These are phyloP conservation scores for Pluteus cervinus DNA, from an alignment of 768 basidiomycete species.

Conservation along the genomic window DNA sequence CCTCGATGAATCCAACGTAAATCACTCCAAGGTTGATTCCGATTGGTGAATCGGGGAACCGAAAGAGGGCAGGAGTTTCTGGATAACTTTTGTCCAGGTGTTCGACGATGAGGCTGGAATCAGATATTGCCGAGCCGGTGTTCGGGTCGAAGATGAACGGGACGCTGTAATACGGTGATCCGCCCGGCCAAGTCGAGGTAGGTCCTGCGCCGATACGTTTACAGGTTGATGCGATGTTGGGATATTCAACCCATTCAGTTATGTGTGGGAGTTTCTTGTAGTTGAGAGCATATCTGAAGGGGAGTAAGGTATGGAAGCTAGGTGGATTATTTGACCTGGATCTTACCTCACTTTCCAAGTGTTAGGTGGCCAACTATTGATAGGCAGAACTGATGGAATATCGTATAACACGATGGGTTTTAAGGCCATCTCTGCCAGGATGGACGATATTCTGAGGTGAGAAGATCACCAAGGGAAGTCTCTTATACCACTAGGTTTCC, in stretches of 20 bases:
- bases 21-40: conserved; percentile 1
- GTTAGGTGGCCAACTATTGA: conserved; percentile 28
- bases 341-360: conserved; percentile 24
- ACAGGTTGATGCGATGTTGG: conserved; percentile 29
- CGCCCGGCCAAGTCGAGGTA: conserved; percentile 20
- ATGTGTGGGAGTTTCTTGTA: conserved; percentile 28
- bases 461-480: not conserved
- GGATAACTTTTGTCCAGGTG: conserved; percentile 42
- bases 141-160: conserved; percentile 36
- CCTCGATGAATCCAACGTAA: conserved; percentile 14
- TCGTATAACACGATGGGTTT: conserved; percentile 32
- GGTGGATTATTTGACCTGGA: not conserved
- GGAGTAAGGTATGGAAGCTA: not conserved
- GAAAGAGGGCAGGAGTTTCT: conserved; percentile 14
- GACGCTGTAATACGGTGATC: conserved; percentile 28
- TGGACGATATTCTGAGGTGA: too few species aligned
- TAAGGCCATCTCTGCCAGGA: too few species aligned
- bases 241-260: conserved; percentile 38
- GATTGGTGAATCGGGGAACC: too few species aligned
- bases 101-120: conserved; percentile 37
- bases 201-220: conserved; percentile 25
- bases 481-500: not conserved
- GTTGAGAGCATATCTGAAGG: conserved; percentile 20
- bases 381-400: conserved; percentile 19
- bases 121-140: conserved; percentile 26